Conservation (phyloP, 2,329 filamentous ascomycete genomes). For the Fusarium penzigii region DNA sequence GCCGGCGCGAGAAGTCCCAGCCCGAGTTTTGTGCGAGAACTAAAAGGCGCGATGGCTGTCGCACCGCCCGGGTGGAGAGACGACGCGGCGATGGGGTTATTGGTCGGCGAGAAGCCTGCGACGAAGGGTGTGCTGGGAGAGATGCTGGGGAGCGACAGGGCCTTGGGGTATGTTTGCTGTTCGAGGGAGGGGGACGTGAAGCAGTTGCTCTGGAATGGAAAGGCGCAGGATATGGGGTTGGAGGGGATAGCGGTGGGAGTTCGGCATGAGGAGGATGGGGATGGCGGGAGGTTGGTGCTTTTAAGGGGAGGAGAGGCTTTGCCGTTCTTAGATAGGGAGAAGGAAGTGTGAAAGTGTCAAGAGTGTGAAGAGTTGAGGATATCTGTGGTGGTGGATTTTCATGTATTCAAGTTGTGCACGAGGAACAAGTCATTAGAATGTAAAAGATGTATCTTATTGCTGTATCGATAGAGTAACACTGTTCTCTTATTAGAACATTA, state of each 20-base stretch:
- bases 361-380: slow-evolving; percentile 3
- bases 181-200: slow-evolving; percentile 56
- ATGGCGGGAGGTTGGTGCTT: slow-evolving; percentile 47
- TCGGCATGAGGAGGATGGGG: slow-evolving; percentile 38
- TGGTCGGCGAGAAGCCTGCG: slow-evolving; percentile 69
- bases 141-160: slow-evolving; percentile 60
- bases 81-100: slow-evolving; percentile 64
- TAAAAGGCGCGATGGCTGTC: slow-evolving; percentile 75
- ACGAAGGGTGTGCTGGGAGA: slow-evolving; percentile 79
- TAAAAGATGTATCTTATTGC: not conserved
- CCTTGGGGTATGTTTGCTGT: slow-evolving; percentile 71
- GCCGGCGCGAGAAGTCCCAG: slow-evolving; percentile 51
- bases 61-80: slow-evolving; percentile 74
- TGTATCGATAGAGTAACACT: not conserved
- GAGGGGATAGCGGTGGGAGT: slow-evolving; percentile 57
- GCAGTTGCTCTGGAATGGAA: slow-evolving; percentile 74
- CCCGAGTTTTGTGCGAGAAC: slow-evolving; percentile 68
- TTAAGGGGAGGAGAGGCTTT: slow-evolving; percentile 50
- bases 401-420: not conserved
- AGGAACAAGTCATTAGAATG: not conserved
- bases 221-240: slow-evolving; percentile 62
- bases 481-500: not conserved
- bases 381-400: slow-evolving; percentile 1
- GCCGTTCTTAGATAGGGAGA: slow-evolving; percentile 18
- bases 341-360: not conserved